Conservation (phyloP, 1,284 basidiomycete genomes). For the Schizopora paradoxa region DNA sequence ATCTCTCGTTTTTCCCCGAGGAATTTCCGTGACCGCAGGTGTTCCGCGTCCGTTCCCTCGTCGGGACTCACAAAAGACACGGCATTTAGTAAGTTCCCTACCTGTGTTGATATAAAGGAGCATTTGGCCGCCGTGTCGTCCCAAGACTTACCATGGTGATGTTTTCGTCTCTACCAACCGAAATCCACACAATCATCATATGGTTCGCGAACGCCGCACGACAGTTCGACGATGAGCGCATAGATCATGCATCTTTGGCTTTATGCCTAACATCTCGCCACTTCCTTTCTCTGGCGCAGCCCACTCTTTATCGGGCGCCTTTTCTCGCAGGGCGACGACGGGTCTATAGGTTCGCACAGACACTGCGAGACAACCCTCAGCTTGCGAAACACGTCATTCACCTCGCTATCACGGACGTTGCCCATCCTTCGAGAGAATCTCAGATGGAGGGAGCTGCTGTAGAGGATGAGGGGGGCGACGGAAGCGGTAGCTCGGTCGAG, state of each 20-base stretch:
- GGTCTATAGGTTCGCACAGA: constrained; percentile 5
- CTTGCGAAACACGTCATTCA: constrained; percentile 2
- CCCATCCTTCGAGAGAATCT: neutral
- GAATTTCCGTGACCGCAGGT: neutral
- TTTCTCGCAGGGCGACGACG: constrained; percentile 7
- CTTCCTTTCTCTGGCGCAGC: constrained; percentile 1
- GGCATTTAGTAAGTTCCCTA: too few species aligned
- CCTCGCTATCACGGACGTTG: constrained; percentile 6
- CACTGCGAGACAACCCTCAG: constrained; percentile 4
- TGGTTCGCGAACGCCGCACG: constrained; percentile 4
- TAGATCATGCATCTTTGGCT: neutral
- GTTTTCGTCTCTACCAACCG: constrained; percentile 3
- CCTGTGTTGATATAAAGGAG: too few species aligned
- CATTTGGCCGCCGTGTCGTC: too few species aligned
- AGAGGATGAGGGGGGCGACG: neutral
- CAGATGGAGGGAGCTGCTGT: neutral
- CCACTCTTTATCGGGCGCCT: constrained; percentile 5
- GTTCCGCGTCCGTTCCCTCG: neutral
- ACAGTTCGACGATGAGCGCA: neutral
- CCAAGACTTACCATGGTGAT: too few species aligned
- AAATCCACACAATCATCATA: constrained; percentile 6
- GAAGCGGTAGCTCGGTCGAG: constrained; percentile 8
- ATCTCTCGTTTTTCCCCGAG: neutral
- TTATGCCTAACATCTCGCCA: constrained; percentile 13
- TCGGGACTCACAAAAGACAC: too few species aligned